Base-by-base conservation (phyloP, 116 monocot genomes). In the Posidonia oceanica region DNA sequence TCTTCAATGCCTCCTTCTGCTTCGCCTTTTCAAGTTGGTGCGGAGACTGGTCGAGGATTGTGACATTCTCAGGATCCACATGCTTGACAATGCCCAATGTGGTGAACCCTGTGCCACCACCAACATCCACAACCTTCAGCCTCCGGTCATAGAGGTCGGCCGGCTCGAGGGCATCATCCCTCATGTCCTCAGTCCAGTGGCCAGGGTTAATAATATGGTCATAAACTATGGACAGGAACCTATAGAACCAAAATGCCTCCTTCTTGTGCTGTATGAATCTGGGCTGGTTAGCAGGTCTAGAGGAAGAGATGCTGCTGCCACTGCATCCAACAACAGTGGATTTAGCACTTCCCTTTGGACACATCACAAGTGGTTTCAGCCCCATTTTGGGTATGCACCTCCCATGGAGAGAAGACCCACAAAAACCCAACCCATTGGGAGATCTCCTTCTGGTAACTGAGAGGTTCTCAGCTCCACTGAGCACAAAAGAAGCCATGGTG, bases 181-280 rank as follows among this genome's bases (percentile, higher is more conserved):
- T 81, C 97, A 97, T 92, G 85, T 97, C 97, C 78, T 89, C 92
- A 21, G 92, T 97, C 92, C 92, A 97, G 58, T 87, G 92, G 7
- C 89, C 85, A 18, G 94, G 90, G 78, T 90, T 94, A 75, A 90
- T 85, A 51, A 90, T 65, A 71, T 93, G 93, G 72, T 93, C 93
- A 70, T 97, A 97, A 40, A 89, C 87, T 36, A 97, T 85, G 44
- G 97, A 97, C 10, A 97, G 82, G 75, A 97, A 97, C 20, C 92
- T 84, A 52, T 97, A 97, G 82, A 95, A 95, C 95, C 95, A 95
- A 61, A 91, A 95, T 0, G 95, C 95, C 80, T 91, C 91, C 66
- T 86, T 81, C 78, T 96, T 96, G 91, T 96, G 96, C 83, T 97
- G 97, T 13, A 97, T 92, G 79, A 95, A 91, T 71, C 97, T 86